These are phyloP conservation scores for Porogramme epimiltina DNA, from an alignment of 1,284 basidiomycete genomes.

Conservation along the genomic window DNA sequence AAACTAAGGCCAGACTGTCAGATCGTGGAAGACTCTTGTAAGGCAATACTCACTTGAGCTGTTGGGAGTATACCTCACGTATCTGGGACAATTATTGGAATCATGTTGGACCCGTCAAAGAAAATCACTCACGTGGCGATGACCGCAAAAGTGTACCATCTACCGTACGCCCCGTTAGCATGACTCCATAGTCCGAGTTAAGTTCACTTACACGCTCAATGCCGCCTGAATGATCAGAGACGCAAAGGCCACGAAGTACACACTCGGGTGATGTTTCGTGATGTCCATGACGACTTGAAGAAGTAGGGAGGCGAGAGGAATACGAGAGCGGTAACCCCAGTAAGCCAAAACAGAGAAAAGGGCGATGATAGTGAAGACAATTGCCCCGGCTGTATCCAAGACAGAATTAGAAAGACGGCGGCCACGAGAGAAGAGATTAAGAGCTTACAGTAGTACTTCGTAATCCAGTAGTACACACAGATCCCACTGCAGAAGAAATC, in stretches of 20 bases:
- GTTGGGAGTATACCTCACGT: conserved; percentile 78
- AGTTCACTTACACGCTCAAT: conserved; percentile 59
- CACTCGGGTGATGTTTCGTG: conserved; percentile 79
- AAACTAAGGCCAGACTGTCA: conserved; percentile 33
- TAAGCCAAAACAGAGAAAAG: conserved; percentile 65
- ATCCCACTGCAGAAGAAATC: conserved; percentile 46
- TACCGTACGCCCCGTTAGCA: conserved; percentile 26
- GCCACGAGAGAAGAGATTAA: background rate
- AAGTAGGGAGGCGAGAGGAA: conserved; percentile 78
- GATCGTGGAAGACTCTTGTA: too few relatives aligned
- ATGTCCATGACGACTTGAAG: conserved; percentile 85
- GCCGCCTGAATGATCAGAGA: conserved; percentile 74
- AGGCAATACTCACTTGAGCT: conserved; percentile 51
- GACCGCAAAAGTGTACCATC: conserved; percentile 71
- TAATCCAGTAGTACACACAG: conserved; percentile 78
- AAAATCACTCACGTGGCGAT: conserved; percentile 58
- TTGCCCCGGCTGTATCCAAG: conserved; percentile 59
- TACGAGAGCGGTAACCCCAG: conserved; percentile 69
- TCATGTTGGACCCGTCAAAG: too few relatives aligned
- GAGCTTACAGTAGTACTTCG: conserved; percentile 72
- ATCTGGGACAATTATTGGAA: conserved; percentile 39
- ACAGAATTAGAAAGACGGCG: background rate
- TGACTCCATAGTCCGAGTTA: background rate
- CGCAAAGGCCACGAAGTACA: conserved; percentile 78
- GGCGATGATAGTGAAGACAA: conserved; percentile 77